Percentiles rank a stretch among this genome's conserved stretches.
phyloP scores from a whole-genome alignment of 805 yeast genomes.

The Isabelozyma rhagii region DNA sequence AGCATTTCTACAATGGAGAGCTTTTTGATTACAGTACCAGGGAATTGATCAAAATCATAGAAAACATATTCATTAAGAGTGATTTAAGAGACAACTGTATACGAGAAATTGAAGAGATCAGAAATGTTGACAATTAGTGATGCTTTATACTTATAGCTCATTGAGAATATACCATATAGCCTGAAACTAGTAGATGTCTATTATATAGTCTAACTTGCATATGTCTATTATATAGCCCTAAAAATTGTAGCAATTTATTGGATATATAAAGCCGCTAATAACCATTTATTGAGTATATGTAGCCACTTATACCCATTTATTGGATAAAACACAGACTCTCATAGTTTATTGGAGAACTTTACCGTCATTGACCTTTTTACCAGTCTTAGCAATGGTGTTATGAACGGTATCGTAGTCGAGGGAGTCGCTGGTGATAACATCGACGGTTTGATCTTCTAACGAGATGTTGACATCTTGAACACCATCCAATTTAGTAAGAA shows the following conservation, averaged over 20 bases:
- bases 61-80: slow-evolving; percentile 46
- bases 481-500: slow-evolving; percentile 65
- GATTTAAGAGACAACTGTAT: slow-evolving; percentile 42
- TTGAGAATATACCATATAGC: no score
- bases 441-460: slow-evolving; percentile 77
- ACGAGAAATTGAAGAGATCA: slow-evolving; percentile 43
- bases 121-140: slow-evolving; percentile 17
- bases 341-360: slow-evolving; percentile 40
- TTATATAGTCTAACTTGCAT: no score
- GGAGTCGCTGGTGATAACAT: slow-evolving; percentile 56
- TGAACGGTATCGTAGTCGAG: slow-evolving; percentile 76
- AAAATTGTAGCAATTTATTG: no score
- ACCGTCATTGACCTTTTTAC: slow-evolving; percentile 76
- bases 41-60: slow-evolving; percentile 41
- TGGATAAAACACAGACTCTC: not conserved
- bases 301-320: no score
- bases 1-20: slow-evolving; percentile 49
- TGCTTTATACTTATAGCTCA: no score
- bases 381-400: slow-evolving; percentile 82
- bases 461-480: slow-evolving; percentile 72
- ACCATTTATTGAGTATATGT: no score
- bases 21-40: slow-evolving; percentile 46
- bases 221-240: no score
- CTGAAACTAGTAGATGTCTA: no score
- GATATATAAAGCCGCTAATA: no score